Evolutionary conservation across 805 yeast genomes (phyloP), one percentile per base, ranked within the genome.

Genomic region (Scheffersomyces spartinae): DNA sequence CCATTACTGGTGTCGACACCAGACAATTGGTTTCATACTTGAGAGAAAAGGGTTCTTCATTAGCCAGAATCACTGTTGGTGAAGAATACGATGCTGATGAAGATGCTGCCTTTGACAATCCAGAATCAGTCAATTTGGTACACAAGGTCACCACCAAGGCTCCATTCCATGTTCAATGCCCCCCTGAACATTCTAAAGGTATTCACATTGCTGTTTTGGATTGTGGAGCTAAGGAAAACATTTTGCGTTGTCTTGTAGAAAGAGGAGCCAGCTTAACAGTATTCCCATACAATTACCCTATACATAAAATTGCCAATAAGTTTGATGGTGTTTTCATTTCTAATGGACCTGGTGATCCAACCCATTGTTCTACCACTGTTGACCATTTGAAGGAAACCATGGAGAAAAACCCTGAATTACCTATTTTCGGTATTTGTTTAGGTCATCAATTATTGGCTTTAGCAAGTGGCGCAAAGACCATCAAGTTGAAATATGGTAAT

Each of bases 151-250:
- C 95, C 31, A 91, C 98, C 28, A 86, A 85, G 59, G 81, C 85
- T 26, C 97, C 97, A 21, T 91, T 83, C 75, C 91, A 83, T 43
- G 68, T 91, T 24, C 61, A 80, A 13, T 72, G 88, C 20, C 70
- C 72, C 13, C 54, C 62, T 24, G 59, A 66, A 24, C 58, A 63
- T 39, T 68, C 69, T 40, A 61, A 63, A 32, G 70, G 72, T 43
- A 39, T 54, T 26, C 95, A 88, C 49, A 75, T 91, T 41, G 95
- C 96, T 9, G 85, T 91, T 19, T 65, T 91, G 31, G 99, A 91
- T 55, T 91, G 99, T 57, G 99, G 99, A 49, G 96, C 91, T 38
- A 91, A 91, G 64, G 97, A 91, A 60, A 91, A 91, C 61, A 91
- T 91, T 38, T 66, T 91, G 49, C 76, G 98, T 60, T 85, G 95